Evolutionary conservation across 805 yeast genomes (phyloP).

Genomic region (Candida maris): DNA sequence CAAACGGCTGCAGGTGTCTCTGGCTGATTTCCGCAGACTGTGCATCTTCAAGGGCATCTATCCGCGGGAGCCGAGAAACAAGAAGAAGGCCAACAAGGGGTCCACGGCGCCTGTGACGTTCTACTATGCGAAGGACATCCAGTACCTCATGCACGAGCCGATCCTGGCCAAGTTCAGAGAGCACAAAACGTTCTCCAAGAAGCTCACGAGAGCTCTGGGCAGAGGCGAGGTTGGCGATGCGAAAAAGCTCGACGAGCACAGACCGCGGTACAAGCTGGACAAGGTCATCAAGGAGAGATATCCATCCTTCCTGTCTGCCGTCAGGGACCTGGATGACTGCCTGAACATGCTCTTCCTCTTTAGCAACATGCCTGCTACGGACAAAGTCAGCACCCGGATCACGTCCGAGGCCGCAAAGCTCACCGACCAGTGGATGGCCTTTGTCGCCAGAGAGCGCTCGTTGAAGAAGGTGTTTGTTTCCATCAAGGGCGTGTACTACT

Average conservation of each 20-base stretch:
- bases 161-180: constrained; percentile 87
- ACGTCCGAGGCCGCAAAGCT: constrained; percentile 84
- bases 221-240: constrained; percentile 91
- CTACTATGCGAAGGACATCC: constrained; percentile 90
- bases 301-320: constrained; percentile 88
- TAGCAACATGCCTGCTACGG: constrained; percentile 93
- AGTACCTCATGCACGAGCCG: constrained; percentile 93
- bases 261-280: constrained; percentile 84
- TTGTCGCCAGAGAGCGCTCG: constrained; percentile 76
- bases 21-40: constrained; percentile 94
- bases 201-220: constrained; percentile 83
- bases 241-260: constrained; percentile 71
- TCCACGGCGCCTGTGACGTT: constrained; percentile 96
- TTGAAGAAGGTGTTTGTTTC: constrained; percentile 90
- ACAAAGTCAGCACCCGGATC: constrained; percentile 70
- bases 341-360: constrained; percentile 91
- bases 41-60: constrained; percentile 98
- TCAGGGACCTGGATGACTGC: constrained; percentile 93
- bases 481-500: constrained; percentile 95
- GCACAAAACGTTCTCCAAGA: constrained; percentile 90
- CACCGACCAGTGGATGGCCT: constrained; percentile 95
- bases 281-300: constrained; percentile 92
- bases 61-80: constrained; percentile 94
- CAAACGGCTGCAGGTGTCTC: constrained; percentile 82
- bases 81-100: constrained; percentile 95